phyloP scores from a whole-genome alignment of 176 grass and related monocot species.

The Juncus effusus region DNA sequence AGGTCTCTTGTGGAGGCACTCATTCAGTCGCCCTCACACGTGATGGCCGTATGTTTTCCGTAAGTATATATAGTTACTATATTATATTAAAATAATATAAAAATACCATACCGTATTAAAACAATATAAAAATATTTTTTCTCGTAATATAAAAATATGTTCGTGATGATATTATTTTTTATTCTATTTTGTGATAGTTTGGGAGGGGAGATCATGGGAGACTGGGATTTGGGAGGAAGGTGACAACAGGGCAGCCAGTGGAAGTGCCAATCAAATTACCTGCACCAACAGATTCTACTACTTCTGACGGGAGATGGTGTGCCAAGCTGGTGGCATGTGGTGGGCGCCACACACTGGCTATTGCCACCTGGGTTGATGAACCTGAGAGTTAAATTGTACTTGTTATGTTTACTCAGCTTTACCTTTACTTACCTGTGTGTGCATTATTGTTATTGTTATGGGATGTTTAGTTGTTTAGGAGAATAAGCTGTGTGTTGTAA shows the following conservation, averaged over 20 bases:
- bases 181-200: slow-evolving; percentile 43
- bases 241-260: slow-evolving; percentile 81
- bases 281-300: slow-evolving; percentile 32
- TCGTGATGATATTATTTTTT: background rate
- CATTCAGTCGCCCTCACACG: slow-evolving; percentile 82
- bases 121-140: slow-evolving; percentile 1
- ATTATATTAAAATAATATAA: background rate
- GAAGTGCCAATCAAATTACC: slow-evolving; percentile 61
- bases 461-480: too few species aligned
- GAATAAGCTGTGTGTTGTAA: too few species aligned
- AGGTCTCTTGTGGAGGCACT: slow-evolving; percentile 98
- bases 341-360: slow-evolving; percentile 88
- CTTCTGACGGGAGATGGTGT: slow-evolving; percentile 47
- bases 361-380: slow-evolving; percentile 57
- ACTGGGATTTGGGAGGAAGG: slow-evolving; percentile 71
- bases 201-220: slow-evolving; percentile 97
- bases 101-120: background rate
- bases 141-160: background rate
- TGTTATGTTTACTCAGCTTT: background rate
- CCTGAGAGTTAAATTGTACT: slow-evolving; percentile 11
- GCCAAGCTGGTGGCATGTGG: slow-evolving; percentile 84
- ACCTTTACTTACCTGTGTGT: too few species aligned
- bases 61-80: slow-evolving; percentile 36
- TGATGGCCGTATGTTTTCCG: slow-evolving; percentile 81
- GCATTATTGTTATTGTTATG: too few species aligned